Evolutionary conservation across 139 green algal species (phyloP).

Genomic region (Chlorella sp.): DNA sequence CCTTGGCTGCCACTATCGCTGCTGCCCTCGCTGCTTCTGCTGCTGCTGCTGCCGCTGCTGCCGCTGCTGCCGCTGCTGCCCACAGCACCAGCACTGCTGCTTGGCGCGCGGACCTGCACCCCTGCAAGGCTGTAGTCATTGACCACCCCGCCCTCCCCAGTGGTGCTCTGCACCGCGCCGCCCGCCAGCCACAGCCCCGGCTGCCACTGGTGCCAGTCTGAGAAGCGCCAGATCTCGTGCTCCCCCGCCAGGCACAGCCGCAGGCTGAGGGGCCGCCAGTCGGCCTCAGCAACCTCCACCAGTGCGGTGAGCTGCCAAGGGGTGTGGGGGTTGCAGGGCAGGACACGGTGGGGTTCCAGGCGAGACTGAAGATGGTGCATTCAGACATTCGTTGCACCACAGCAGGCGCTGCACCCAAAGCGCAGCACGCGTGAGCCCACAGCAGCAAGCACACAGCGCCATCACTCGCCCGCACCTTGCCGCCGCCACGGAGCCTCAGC

Average conservation of each 20-base stretch:
- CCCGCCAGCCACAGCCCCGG: conserved; percentile 18
- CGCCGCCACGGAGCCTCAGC: conserved; percentile 7
- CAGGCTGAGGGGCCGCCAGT: conserved; percentile 20
- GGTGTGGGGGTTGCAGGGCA: too few species aligned
- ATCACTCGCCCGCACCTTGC: not conserved
- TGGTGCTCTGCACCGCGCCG: conserved; percentile 8
- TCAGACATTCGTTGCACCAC: too few species aligned
- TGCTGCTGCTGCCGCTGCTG: not conserved
- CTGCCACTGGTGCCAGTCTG: conserved; percentile 16
- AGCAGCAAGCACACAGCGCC: too few species aligned
- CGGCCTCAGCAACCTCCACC: not conserved
- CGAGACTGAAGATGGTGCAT: too few species aligned
- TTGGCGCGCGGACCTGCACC: not conserved
- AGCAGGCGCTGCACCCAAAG: not conserved
- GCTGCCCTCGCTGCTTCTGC: not conserved
- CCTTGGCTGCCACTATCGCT: not conserved
- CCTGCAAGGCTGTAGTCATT: not conserved
- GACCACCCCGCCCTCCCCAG: not conserved
- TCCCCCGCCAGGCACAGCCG: conserved; percentile 4
- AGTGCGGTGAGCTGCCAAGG: not conserved
- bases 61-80: conserved; percentile 1
- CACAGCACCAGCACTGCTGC: conserved; percentile 1
- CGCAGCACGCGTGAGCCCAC: too few species aligned
- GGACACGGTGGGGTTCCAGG: too few species aligned
- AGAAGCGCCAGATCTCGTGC: conserved; percentile 10